Evolutionary conservation across 2,329 filamentous ascomycete species (phyloP).

Genomic region (Hymenoscyphus salicellus): DNA sequence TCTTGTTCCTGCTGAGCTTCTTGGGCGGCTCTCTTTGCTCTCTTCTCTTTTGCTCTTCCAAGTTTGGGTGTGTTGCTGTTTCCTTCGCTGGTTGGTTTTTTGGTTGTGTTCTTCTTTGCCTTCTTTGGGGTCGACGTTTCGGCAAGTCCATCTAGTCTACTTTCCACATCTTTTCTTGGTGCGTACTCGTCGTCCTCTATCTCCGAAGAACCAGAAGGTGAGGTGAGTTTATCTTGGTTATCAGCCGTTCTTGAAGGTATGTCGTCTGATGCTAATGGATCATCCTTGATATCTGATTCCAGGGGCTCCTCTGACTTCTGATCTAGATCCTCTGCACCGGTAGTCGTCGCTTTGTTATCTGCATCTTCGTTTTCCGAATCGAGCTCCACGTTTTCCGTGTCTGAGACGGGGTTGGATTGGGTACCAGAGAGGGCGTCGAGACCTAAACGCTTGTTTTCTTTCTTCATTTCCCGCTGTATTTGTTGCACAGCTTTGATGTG

Average conservation of each 20-base stretch:
- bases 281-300: neutral
- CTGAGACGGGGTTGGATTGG: conserved; percentile 20
- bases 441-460: conserved; percentile 66
- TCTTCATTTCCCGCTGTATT: conserved; percentile 76
- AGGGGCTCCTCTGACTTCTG: neutral
- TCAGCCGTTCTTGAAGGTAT: neutral
- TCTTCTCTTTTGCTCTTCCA: conserved; percentile 53
- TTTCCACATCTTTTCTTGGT: conserved; percentile 31
- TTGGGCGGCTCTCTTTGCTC: conserved; percentile 48
- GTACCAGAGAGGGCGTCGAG: conserved; percentile 37
- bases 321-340: neutral
- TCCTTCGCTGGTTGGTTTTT: conserved; percentile 9
- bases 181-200: conserved; percentile 35
- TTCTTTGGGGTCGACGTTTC: conserved; percentile 21
- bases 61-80: conserved; percentile 34
- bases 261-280: neutral
- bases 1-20: conserved; percentile 20
- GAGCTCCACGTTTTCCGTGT: conserved; percentile 24
- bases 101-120: conserved; percentile 13
- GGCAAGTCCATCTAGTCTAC: conserved; percentile 23
- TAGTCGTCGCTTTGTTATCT: neutral
- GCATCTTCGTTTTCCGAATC: conserved; percentile 6
- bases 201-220: conserved; percentile 20
- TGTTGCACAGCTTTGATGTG: conserved; percentile 83
- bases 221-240: neutral